Evolutionary conservation across 768 basidiomycete species (phyloP).

Genomic region (Boletus reticuloceps): DNA sequence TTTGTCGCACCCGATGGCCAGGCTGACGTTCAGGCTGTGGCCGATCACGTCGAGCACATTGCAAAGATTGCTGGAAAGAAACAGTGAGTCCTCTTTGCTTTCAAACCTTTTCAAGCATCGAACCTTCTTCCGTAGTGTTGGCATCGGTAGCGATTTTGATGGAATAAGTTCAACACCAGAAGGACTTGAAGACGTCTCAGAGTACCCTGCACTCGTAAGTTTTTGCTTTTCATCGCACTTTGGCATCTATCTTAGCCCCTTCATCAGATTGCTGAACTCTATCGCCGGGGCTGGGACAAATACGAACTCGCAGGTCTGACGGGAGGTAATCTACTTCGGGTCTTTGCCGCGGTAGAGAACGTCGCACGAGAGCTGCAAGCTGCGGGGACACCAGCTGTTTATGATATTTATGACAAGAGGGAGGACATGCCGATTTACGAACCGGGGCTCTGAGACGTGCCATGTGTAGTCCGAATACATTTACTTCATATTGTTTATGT

Average conservation of each 20-base stretch:
- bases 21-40: slow-evolving; percentile 67
- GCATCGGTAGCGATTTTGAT: slow-evolving; percentile 63
- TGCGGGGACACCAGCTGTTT: slow-evolving; percentile 51
- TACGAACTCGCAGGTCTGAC: slow-evolving; percentile 79
- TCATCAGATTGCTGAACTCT: slow-evolving; percentile 77
- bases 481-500: too few species aligned
- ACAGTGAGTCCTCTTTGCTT: slow-evolving; percentile 46
- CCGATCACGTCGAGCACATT: slow-evolving; percentile 87
- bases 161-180: slow-evolving; percentile 65
- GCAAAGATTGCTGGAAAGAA: slow-evolving; percentile 65
- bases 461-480: too few species aligned
- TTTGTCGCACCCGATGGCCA: slow-evolving; percentile 65
- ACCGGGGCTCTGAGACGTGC: slow-evolving; percentile 10
- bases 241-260: background rate
- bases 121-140: slow-evolving; percentile 10
- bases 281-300: slow-evolving; percentile 82
- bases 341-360: slow-evolving; percentile 73
- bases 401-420: slow-evolving; percentile 75
- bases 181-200: slow-evolving; percentile 88
- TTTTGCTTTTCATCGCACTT: background rate
- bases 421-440: slow-evolving; percentile 50
- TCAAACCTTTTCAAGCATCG: background rate
- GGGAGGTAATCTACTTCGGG: slow-evolving; percentile 81
- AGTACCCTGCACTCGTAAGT: slow-evolving; percentile 76
- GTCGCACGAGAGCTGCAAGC: slow-evolving; percentile 60